Base-by-base conservation (phyloP, 164 flowering plant species). In the Nymphaea colorata region DNA sequence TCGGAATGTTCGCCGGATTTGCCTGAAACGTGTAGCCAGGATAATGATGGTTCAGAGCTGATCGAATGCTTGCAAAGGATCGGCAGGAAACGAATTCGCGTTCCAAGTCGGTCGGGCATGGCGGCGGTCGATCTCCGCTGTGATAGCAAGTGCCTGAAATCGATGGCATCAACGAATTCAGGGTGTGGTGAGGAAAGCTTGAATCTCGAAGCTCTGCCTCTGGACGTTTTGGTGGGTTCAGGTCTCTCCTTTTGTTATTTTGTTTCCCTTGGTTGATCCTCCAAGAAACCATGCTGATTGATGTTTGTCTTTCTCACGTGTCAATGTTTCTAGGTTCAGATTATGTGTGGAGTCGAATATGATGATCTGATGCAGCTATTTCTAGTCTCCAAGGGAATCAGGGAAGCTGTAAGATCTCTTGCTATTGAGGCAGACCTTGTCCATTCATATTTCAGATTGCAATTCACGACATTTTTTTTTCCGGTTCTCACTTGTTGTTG, bases 321-420 rank as follows among this genome's bases (percentile, higher is more conserved):
- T 25, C 36, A 25, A 25, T 25, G 36, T 25, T 6, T 75, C 41
- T 69, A 71, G 77, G 42, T 76, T 55, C 73, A 67, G 41, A 55
- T 73, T 11, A 17, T 76, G 17, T 76, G 79, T 53, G 68, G 76
- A 0, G 72, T 73, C 0, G 67, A 73, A 12, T 74, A 76, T 45
- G 76, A 71, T 4, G 79, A 76, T 61, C 61, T 76, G 43, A 59
- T 67, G 43, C 72, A 68, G 60, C 74, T 76, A 41, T 62, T 61
- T 44, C 65, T 57, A 2, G 76, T 76, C 16, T 76, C 79, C 1
- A 73, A 68, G 47, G 6, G 66, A 41, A 43, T 76, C 62, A 67
- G 63, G 42, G 76, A 76, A n/a, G 72, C 76, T 41, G 76, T 76
- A 73, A 70, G 74, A 61, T 45, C 11, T 14, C 4, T 17, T 15